Conservation (phyloP, 345 rosid species). For the Hibiscus tridactylites region DNA sequence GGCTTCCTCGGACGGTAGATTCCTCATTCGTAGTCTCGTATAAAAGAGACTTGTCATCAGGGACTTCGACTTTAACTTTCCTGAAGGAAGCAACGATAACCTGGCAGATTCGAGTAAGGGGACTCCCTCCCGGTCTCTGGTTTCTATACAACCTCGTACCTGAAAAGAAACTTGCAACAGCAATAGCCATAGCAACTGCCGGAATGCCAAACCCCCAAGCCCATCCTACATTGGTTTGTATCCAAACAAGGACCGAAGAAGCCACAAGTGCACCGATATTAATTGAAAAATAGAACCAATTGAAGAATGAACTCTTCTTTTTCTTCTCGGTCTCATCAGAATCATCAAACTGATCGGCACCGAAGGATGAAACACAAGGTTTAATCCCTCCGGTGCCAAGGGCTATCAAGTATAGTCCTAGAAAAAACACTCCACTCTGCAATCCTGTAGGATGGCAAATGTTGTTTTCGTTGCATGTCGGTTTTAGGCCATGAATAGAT, state of each 20-base stretch:
- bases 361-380: conserved; percentile 56
- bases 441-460: conserved; percentile 28
- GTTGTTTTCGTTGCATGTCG: conserved; percentile 22
- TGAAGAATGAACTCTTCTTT: conserved; percentile 46
- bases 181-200: conserved; percentile 42
- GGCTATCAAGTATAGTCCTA: conserved; percentile 38
- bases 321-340: conserved; percentile 31
- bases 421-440: conserved; percentile 28
- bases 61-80: conserved; percentile 21
- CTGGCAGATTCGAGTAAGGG: conserved; percentile 34
- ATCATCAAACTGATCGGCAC: conserved; percentile 56
- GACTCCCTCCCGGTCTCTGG: conserved; percentile 49
- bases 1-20: conserved; percentile 31
- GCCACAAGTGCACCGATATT: conserved; percentile 46
- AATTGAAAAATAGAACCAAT: conserved; percentile 47
- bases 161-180: conserved; percentile 38
- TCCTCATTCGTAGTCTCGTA: conserved; percentile 28
- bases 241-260: conserved; percentile 37
- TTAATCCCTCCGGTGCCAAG: conserved; percentile 51
- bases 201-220: conserved; percentile 53
- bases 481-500: conserved; percentile 35
- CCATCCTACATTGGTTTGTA: conserved; percentile 51
- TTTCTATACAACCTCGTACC: conserved; percentile 38
- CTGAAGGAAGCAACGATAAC: conserved; percentile 38
- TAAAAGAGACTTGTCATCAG: conserved; percentile 21